Evolutionary conservation across 2,329 filamentous ascomycete species (phyloP), one percentile per base, ranked within the genome.

Genomic region (Fusarium torreyae): DNA sequence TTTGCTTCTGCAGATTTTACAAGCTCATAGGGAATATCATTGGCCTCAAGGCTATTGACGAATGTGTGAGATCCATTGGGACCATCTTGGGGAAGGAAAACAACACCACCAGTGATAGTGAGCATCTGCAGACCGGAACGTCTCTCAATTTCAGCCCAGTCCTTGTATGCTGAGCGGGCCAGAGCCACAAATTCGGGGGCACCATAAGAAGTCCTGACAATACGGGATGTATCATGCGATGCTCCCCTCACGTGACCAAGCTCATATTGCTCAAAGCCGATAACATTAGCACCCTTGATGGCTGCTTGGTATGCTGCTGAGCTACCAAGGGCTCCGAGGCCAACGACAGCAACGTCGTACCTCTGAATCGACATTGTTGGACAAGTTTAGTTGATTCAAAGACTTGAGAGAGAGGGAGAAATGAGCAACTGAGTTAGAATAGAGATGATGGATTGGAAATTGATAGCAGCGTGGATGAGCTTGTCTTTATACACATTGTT

Each of bases 261-360:
- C 38, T 71, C 68, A 24, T 63, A 71, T n/a, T 71, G 66, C 26
- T 71, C 68, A 40, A 71, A 69, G 22, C 43, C 66, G 22, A 71
- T 65, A 7, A 64, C 66, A 7, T 51, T 62, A 15, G 57, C 68
- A 14, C 63, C 66, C 28, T 65, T 71, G 14, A 40, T 24, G 9
- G 66, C 63, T 6, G 63, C 56, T 13, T 69, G 51, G 28, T 62
- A 69, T 14, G 60, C 63, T 18, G 60, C 66, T 8, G 63, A 63
- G 33, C 66, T 71, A 24, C 66, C 66, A 22, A 71, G 40, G 3
- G 38, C 43, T 26, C 57, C 57, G 15, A 60, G 50, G 26, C 57
- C 57, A 14, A 60, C 26, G 13, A 54, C 57, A 9, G 57, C 57
- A 13, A 60, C 44, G 11, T 60, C 57, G 33, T 40, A 54, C 22